A percentile compares a stretch with the other conserved stretches of the same genome.
Conservation (phyloP, 2,329 filamentous ascomycete genomes). For the Fusarium marasasianum region DNA sequence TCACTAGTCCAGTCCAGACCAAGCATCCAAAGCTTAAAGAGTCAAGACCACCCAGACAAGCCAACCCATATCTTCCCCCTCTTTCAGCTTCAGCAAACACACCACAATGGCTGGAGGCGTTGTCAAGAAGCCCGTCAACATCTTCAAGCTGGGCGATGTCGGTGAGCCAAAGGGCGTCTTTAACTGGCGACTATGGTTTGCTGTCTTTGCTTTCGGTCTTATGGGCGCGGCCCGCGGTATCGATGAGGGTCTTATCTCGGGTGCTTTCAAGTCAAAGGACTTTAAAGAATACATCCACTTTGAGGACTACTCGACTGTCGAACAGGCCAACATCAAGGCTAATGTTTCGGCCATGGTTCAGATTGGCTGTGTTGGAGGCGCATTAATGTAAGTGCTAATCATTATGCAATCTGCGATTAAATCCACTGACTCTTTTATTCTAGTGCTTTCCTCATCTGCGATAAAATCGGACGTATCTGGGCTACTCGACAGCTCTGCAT, state of each 20-base stretch:
- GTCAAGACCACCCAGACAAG: not conserved
- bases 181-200: constrained; percentile 22
- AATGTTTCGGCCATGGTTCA: constrained; percentile 23
- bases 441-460: constrained; percentile 14
- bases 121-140: constrained; percentile 21
- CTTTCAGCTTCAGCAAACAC: not conserved
- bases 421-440: not conserved
- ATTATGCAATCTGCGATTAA: accelerated
- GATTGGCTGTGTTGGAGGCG: constrained; percentile 17
- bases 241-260: constrained; percentile 15
- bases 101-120: constrained; percentile 10
- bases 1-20: not conserved
- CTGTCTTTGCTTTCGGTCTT: constrained; percentile 14
- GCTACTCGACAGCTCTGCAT: constrained; percentile 14
- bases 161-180: constrained; percentile 14
- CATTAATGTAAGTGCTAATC: not conserved
- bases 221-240: constrained; percentile 17
- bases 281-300: constrained; percentile 14
- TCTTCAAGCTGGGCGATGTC: constrained; percentile 15
- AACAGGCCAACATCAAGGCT: constrained; percentile 19
- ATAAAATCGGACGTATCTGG: constrained; percentile 14
- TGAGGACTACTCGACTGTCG: not conserved
- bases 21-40: not conserved
- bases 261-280: constrained; percentile 18
- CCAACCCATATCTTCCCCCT: not conserved